Percentiles rank a stretch among this genome's conserved stretches.
Conservation (phyloP, 2,329 filamentous ascomycete species). For the Fusarium dimerum region DNA sequence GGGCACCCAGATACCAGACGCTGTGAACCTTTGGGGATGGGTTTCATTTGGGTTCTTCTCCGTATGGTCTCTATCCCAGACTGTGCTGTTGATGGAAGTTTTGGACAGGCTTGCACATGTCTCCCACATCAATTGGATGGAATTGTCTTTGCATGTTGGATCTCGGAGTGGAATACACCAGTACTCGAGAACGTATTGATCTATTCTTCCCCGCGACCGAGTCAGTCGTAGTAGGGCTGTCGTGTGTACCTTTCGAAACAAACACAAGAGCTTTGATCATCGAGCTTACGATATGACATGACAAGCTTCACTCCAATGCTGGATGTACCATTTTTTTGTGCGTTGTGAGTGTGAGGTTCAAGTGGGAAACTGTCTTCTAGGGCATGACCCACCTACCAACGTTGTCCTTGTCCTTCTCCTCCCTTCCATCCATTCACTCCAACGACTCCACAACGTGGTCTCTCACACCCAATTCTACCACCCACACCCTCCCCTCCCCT, state of each 20-base stretch:
- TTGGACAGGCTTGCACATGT: neutral
- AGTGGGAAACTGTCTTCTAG: slow-evolving; percentile 8
- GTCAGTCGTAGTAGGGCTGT: too few relatives aligned
- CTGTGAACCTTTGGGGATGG: slow-evolving; percentile 14
- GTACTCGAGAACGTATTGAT: too few relatives aligned
- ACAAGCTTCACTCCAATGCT: slow-evolving; percentile 18
- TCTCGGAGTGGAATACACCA: too few relatives aligned
- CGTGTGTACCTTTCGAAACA: too few relatives aligned
- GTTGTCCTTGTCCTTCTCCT: slow-evolving; percentile 29
- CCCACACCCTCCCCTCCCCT: slow-evolving; percentile 23
- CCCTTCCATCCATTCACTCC: slow-evolving; percentile 33
- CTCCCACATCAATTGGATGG: too few relatives aligned
- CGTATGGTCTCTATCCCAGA: slow-evolving; percentile 21
- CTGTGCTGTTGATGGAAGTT: slow-evolving; percentile 4
- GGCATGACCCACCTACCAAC: slow-evolving; percentile 26
- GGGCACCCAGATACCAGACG: slow-evolving; percentile 5
- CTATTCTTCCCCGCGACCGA: too few relatives aligned
- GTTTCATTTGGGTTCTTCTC: slow-evolving; percentile 9
- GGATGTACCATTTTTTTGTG: slow-evolving; percentile 17
- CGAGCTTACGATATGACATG: neutral
- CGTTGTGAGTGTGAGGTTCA: slow-evolving; percentile 9
- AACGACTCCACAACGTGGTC: slow-evolving; percentile 27
- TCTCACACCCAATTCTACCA: slow-evolving; percentile 21
- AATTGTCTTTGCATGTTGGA: too few relatives aligned
- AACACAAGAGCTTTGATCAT: neutral